Percentiles rank a stretch among this genome's conserved stretches.
Evolutionary conservation across 73 alveolate species (phyloP).

Genomic region (Paraurostyla sp.): DNA sequence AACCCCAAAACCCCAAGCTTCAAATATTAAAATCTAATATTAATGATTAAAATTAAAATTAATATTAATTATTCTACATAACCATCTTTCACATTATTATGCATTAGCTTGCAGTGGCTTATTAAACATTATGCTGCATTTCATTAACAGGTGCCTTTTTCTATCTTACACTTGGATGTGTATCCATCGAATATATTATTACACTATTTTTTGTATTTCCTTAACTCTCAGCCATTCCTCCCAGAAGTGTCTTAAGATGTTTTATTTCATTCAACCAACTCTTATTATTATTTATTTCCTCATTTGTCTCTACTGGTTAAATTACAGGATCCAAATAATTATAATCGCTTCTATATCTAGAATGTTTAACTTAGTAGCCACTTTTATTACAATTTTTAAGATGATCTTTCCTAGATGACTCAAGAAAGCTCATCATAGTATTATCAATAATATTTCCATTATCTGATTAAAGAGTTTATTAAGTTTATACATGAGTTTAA

Average conservation of each 20-base stretch:
- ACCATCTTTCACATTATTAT: conserved; percentile 14
- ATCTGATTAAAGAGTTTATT: background rate
- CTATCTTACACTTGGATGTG: background rate
- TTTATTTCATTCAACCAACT: conserved; percentile 32
- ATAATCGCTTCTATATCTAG: background rate
- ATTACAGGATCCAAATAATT: background rate
- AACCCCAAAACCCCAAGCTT: conserved; percentile 38
- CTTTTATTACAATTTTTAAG: conserved; percentile 17
- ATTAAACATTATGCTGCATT: background rate
- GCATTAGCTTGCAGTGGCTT: conserved; percentile 7
- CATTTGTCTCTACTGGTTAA: background rate
- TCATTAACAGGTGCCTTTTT: background rate
- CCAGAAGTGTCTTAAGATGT: conserved; percentile 4
- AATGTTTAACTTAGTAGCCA: conserved; percentile 41
- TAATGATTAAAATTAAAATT: background rate
- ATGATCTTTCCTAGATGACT: conserved; percentile 4
- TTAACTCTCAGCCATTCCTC: conserved; percentile 11
- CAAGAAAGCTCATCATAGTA: background rate
- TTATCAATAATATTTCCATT: background rate
- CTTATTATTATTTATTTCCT: background rate
- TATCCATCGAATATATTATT: background rate
- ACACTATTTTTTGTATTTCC: background rate
- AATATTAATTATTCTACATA: background rate
- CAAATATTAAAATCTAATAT: background rate
- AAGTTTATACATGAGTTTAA: no score